Evolutionary conservation across 2,329 filamentous ascomycete genomes (phyloP), one percentile per base, ranked within the genome.

Genomic region (Colletotrichum australisinense): DNA sequence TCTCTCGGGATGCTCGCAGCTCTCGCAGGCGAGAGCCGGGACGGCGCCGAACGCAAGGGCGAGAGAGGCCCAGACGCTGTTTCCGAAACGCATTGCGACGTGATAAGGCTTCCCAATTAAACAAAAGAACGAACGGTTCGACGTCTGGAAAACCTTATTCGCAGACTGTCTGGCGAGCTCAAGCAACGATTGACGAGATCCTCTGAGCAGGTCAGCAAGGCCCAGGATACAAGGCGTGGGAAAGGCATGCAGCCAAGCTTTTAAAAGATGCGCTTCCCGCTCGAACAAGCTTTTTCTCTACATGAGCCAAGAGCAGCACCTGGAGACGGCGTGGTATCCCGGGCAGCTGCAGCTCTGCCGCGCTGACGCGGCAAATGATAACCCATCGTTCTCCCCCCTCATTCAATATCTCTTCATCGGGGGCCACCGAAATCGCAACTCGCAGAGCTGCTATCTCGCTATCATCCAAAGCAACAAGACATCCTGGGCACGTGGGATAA

Each of bases 1-100:
- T 24, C 63, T 67, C 56, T 71, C 69, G 6, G 69, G 69, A n/a
- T 71, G 69, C 22, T 71, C 69, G 56, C 69, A 71, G 35, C 63
- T 71, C 24, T 38, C 64, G 35, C 69, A 71, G 1, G 63, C 63
- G 24, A 60, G 35, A 16, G 26, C 56, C 24, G 35, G 35, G 16
- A 24, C 46, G 35, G 26, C 6, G 9, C 46, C 12, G 1, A 55
- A 22, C 11, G 63, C 56, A 28, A 59, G 28, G 56, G 32, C 69
- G 1, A 71, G 46, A 16, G 55, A 60, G n/a, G 46, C 69, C 42
- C 55, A 52, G 3, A 60, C 5, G 46, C 30, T 46, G 19, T 19
- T 59, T 56, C 35, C 64, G 19, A 67, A 16, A 55, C 63, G 63
- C 69, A 71, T 71, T 6, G 28, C 22, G 67, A 69, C 42, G 60